These are phyloP conservation scores for Nigrograna mackinnonii DNA, from an alignment of 2,329 filamentous ascomycete genomes.

Conservation along the genomic window DNA sequence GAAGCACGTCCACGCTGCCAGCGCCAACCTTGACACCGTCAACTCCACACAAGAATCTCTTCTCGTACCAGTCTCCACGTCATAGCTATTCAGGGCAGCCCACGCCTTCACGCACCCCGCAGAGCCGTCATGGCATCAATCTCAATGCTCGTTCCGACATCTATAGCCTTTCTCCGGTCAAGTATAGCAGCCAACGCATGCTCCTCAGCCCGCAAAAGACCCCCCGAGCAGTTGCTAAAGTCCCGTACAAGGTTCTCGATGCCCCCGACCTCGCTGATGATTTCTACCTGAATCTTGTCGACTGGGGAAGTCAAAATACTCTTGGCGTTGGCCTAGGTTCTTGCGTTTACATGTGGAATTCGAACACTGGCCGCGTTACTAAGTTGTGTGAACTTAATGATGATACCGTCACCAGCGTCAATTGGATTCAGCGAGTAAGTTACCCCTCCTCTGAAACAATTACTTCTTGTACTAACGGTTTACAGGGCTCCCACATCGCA, in stretches of 20 bases:
- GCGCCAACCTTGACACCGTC: slow-evolving; percentile 80
- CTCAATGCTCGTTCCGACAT: slow-evolving; percentile 89
- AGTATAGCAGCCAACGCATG: slow-evolving; percentile 91
- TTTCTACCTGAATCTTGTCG: slow-evolving; percentile 95
- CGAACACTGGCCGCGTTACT: slow-evolving; percentile 84
- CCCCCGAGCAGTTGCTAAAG: slow-evolving; percentile 88
- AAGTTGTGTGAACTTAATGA: slow-evolving; percentile 92
- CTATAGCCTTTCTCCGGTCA: slow-evolving; percentile 93
- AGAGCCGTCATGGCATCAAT: slow-evolving; percentile 84
- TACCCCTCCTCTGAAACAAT: background rate
- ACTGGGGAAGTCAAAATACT: slow-evolving; percentile 96
- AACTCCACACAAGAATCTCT: slow-evolving; percentile 96
- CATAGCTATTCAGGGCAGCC: slow-evolving; percentile 72
- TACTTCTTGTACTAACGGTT: slow-evolving; percentile 8
- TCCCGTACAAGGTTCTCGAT: slow-evolving; percentile 96
- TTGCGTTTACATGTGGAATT: slow-evolving; percentile 99
- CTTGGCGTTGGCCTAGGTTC: slow-evolving; percentile 90
- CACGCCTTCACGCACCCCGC: slow-evolving; percentile 86
- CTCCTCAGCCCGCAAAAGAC: slow-evolving; percentile 87
- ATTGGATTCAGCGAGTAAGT: slow-evolving; percentile 87
- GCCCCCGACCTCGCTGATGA: slow-evolving; percentile 95
- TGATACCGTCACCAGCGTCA: slow-evolving; percentile 94
- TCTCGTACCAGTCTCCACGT: slow-evolving; percentile 81
- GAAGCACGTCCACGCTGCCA: slow-evolving; percentile 65
- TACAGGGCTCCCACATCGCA: slow-evolving; percentile 82